These are phyloP conservation scores for Epichloe glyceriae DNA, from an alignment of 2,329 filamentous ascomycete genomes.

Conservation along the genomic window DNA sequence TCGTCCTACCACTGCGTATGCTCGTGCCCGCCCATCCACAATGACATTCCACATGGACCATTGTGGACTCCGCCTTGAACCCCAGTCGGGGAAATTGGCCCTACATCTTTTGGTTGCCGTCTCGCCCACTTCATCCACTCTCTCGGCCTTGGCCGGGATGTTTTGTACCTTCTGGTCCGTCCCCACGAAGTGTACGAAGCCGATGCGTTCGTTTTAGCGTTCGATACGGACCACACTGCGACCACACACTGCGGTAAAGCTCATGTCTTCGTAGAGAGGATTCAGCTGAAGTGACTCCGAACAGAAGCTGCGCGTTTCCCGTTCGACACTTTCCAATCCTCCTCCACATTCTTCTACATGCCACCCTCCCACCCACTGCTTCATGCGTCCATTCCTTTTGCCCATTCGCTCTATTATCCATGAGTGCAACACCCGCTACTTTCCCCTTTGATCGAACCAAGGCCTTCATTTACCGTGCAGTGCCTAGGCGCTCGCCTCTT, in stretches of 20 bases:
- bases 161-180: conserved; percentile 1
- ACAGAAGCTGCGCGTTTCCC: background rate
- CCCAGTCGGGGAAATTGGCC: conserved; percentile 13
- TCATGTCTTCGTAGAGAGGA: too few species aligned
- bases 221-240: background rate
- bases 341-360: background rate
- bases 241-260: too few species aligned
- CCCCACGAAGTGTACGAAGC: background rate
- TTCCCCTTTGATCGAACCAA: background rate
- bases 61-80: conserved; percentile 6
- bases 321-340: background rate
- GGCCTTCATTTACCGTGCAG: background rate
- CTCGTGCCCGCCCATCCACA: conserved; percentile 8
- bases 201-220: background rate
- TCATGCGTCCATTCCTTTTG: background rate
- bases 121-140: conserved; percentile 2
- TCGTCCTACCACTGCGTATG: conserved; percentile 4
- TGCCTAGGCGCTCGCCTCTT: background rate
- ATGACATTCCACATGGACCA: background rate
- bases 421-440: background rate
- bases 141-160: conserved; percentile 1
- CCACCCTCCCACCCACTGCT: background rate
- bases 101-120: conserved; percentile 1
- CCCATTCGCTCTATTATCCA: background rate
- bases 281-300: background rate